Conservation (phyloP, 805 yeast genomes). For the Metschnikowia lochheadii region DNA sequence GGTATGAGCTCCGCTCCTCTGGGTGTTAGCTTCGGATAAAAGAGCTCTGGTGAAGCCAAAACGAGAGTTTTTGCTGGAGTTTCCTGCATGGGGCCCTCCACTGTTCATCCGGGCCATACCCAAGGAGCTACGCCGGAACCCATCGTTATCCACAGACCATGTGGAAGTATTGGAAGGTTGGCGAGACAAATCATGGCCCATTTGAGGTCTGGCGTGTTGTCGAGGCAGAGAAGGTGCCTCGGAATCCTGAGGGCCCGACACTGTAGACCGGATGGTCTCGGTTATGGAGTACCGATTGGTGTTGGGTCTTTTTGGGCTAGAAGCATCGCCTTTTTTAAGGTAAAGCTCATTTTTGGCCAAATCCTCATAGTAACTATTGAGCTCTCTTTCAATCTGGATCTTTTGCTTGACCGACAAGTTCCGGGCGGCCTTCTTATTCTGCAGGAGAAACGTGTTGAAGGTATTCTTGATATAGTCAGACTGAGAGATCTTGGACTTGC, state of each 20-base stretch:
- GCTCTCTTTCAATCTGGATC: constrained; percentile 43
- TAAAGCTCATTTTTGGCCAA: constrained; percentile 37
- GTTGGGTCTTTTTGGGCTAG: constrained; percentile 7
- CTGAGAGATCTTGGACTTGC: constrained; percentile 37
- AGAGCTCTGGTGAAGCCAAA: constrained; percentile 42
- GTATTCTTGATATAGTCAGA: constrained; percentile 41
- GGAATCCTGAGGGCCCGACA: constrained; percentile 3
- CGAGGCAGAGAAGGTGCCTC: constrained; percentile 5
- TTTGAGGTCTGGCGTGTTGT: background rate
- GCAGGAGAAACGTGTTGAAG: constrained; percentile 38
- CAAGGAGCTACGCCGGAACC: constrained; percentile 24
- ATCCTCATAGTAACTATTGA: constrained; percentile 43
- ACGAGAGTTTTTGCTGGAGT: constrained; percentile 12
- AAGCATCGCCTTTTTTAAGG: constrained; percentile 28
- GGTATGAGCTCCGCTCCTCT: constrained; percentile 14
- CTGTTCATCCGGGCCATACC: constrained; percentile 27
- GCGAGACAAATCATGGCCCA: constrained; percentile 17
- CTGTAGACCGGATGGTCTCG: constrained; percentile 17
- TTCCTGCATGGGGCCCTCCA: too few species aligned
- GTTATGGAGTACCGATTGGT: constrained; percentile 20
- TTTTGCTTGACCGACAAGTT: constrained; percentile 35
- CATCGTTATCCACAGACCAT: constrained; percentile 34
- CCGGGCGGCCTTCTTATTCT: constrained; percentile 25
- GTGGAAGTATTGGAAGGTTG: constrained; percentile 31
- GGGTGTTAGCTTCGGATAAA: constrained; percentile 24